A percentile compares a stretch with the other conserved stretches of the same genome.
These are phyloP conservation scores for Xerocomellus intermedius DNA, from an alignment of 768 basidiomycete genomes.

Conservation along the genomic window DNA sequence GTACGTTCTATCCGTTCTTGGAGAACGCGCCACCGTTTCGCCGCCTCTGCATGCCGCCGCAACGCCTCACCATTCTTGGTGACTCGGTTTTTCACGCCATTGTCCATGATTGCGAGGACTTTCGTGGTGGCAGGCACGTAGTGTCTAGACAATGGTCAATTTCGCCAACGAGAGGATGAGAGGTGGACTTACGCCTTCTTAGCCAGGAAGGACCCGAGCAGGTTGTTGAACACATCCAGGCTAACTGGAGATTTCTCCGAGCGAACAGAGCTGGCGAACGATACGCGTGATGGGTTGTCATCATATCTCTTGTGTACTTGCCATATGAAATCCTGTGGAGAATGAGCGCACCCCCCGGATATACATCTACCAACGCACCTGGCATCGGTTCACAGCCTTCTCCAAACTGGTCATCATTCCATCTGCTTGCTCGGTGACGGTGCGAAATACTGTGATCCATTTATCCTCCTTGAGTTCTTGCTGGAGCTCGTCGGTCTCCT, in stretches of 20 bases:
- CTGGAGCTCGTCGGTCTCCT: slow-evolving; percentile 74
- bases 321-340: slow-evolving; percentile 75
- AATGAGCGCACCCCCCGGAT: not conserved
- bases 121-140: slow-evolving; percentile 94
- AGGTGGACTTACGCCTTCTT: slow-evolving; percentile 73
- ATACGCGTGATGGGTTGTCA: slow-evolving; percentile 40
- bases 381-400: slow-evolving; percentile 88
- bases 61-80: slow-evolving; percentile 97
- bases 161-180: slow-evolving; percentile 2
- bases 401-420: slow-evolving; percentile 97
- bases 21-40: slow-evolving; percentile 79
- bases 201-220: slow-evolving; percentile 77
- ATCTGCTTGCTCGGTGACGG: slow-evolving; percentile 91
- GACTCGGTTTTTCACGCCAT: slow-evolving; percentile 87
- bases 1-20: slow-evolving; percentile 77
- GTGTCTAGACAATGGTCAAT: slow-evolving; percentile 52
- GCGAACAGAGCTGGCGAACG: slow-evolving; percentile 45
- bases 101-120: slow-evolving; percentile 90
- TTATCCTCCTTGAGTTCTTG: slow-evolving; percentile 98
- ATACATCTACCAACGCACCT: slow-evolving; percentile 48
- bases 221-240: slow-evolving; percentile 60
- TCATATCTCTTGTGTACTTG: slow-evolving; percentile 67
- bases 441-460: slow-evolving; percentile 93
- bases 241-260: slow-evolving; percentile 53
- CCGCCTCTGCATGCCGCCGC: slow-evolving; percentile 85